Evolutionary conservation across 805 yeast genomes (phyloP).

Genomic region (Millerozyma acaciae): DNA sequence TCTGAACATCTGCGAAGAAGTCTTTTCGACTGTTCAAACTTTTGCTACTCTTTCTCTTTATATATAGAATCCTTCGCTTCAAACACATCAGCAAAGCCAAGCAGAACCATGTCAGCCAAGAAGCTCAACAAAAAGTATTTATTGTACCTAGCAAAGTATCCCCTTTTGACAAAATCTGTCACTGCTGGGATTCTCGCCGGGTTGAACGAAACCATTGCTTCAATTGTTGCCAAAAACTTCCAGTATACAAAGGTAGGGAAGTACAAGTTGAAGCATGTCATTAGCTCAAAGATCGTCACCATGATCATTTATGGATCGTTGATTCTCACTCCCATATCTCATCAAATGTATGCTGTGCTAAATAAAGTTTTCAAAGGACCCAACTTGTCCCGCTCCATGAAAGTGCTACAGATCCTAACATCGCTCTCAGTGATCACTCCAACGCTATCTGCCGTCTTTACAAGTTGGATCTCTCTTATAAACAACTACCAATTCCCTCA

Average conservation of each 20-base stretch:
- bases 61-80: too few relatives aligned
- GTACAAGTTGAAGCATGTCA: constrained; percentile 32
- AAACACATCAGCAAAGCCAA: too few relatives aligned
- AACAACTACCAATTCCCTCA: constrained; percentile 29
- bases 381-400: constrained; percentile 36
- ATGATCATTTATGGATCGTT: constrained; percentile 55
- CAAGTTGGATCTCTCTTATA: constrained; percentile 50
- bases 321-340: constrained; percentile 57
- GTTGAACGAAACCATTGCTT: constrained; percentile 56
- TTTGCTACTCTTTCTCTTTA: too few relatives aligned
- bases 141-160: constrained; percentile 40
- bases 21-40: too few relatives aligned
- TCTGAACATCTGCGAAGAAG: too few relatives aligned
- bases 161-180: constrained; percentile 54
- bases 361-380: constrained; percentile 39
- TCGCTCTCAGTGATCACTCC: constrained; percentile 58
- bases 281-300: constrained; percentile 44
- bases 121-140: constrained; percentile 31
- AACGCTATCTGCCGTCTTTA: constrained; percentile 42
- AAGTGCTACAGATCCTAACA: constrained; percentile 47
- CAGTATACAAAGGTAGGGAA: constrained; percentile 14
- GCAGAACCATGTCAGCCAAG: constrained; percentile 4
- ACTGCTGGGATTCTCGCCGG: constrained; percentile 55
- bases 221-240: constrained; percentile 46
- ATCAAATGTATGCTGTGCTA: constrained; percentile 46